Base-by-base conservation (phyloP, 257 asterid genomes). In the Thymus quinquecostatus region DNA sequence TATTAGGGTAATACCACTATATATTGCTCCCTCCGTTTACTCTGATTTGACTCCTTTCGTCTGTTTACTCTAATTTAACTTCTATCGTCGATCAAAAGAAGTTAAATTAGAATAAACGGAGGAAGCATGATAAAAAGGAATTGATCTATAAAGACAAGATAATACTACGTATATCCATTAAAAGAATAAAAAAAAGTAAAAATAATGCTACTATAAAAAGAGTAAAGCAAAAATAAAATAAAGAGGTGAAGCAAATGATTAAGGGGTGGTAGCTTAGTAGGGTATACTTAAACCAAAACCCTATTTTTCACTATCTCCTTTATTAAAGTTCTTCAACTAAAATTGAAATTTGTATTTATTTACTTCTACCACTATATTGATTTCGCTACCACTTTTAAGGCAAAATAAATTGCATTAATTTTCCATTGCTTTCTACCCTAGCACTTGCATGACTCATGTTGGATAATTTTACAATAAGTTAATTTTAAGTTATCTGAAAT, bases 331-430 rank as follows among this genome's bases (percentile, higher is more conserved):
- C 6, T 70, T 68, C 34, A 13, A 49, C 51, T 63, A n/a, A 51
- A 69, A 30, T 8, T 65, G 58, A 49, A 21, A 55, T 3, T 21
- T 49, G 13, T 71, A 36, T 66, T 36, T 8, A 9, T 50, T 27
- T 34, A 45, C 55, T 38, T 38, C 4, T 0, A 4, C 4, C 41
- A 3, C 6, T 40, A 57, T 8, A 57, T 74, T 33, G 47, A 63
- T 74, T 74, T 28, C 59, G 54, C 36, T 34, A 66, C 11, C 45
- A 33, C 64, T 14, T 44, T 32, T n/a, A 33, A 14, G 64, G 50
- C 58, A 43, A 57, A 55, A 58, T 34, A 14, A 58, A 70, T n/a
- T 70, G 66, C 60, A 70, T 45, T 71, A 36, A 38, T 70, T 48
- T 44, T 56, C 8, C 63, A 56, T 14, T 66, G 61, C 71, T 2